phyloP scores from a whole-genome alignment of 495 filamentous ascomycete genomes.

The Thozetella sp. region DNA sequence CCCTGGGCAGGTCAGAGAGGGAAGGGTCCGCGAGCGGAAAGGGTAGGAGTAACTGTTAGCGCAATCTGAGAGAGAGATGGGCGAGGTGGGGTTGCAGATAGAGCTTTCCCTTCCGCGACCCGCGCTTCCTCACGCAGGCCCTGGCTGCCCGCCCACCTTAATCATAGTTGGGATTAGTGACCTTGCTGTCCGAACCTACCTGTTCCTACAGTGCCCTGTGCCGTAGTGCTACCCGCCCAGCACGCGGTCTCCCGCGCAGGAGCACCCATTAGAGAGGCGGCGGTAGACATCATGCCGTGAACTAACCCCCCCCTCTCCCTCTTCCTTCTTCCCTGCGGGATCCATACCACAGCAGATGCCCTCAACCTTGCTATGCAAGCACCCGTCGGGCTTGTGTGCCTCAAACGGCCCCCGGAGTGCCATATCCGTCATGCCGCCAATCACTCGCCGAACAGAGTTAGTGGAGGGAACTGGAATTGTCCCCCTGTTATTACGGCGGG shows the following conservation, averaged over 20 bases:
- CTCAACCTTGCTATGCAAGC: background rate
- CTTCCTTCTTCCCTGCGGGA: too few species aligned
- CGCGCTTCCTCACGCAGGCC: background rate
- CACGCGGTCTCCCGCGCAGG: too few species aligned
- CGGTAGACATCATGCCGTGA: too few species aligned
- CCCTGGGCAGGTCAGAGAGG: too few species aligned
- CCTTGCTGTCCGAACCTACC: too few species aligned
- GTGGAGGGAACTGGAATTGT: background rate
- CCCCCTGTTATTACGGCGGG: background rate
- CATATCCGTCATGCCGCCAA: constrained; percentile 23
- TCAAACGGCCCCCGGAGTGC: constrained; percentile 16
- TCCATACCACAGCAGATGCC: too few species aligned
- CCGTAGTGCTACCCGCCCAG: background rate
- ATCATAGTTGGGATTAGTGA: background rate
- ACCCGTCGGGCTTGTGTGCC: background rate
- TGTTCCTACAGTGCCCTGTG: too few species aligned
- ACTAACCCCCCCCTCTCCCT: too few species aligned
- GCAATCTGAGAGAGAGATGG: background rate
- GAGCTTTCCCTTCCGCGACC: background rate
- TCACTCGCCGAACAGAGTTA: constrained; percentile 3
- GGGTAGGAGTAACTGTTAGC: background rate
- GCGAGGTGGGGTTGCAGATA: background rate
- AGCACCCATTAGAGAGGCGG: too few species aligned
- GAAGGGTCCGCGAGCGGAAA: too few species aligned
- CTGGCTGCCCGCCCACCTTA: background rate